Base-by-base conservation (phyloP, 2,329 filamentous ascomycete genomes). In the Epichloe bromicola region DNA sequence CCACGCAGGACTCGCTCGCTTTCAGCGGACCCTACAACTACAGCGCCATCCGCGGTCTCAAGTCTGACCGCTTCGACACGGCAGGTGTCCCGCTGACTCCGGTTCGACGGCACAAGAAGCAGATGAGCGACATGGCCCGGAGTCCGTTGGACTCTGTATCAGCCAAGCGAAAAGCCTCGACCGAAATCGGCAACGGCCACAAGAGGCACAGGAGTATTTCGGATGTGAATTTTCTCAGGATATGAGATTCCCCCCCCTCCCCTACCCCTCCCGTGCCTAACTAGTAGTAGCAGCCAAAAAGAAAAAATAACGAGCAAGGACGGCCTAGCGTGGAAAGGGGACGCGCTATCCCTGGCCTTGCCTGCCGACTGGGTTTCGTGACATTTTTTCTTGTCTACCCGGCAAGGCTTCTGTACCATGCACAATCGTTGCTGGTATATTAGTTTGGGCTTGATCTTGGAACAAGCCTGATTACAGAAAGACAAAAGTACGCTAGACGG, bases 81-180 rank as follows among this genome's bases (percentile, higher is more conserved):
- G 82, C 81, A 39, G 79, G 79, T 39, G 75, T 79, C 2, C 82
- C 83, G n/a, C 76, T 86, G 54, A 86, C 83, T 3, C 83, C 83
- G 1, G 71, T 79, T 46, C 76, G 83, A 48, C 78, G 80, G 54
- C 75, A 76, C 41, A 80, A 77, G 66, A 71, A 67, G 51, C 64
- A 67, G 40, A 61, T 69, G 59, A 64, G 70, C 48, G 71, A 74
- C 51, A 57, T 69, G 37, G 61, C 68, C 38, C 72, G 72, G 54
- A 79, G 75, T 58, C 75, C 76, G 19, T 67, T 78, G 10, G 72
- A 74, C 30, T 62, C 66, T 3, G 56, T 69, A 26, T 70, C 73
- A 30, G 70, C 74, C 50, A 81, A 80, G 65, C 73, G 78, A 54
- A 81, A 80, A 63, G 75, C 76, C 30, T 70, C 74, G 3, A 63